Conservation (phyloP, 163 green algal genomes). For the Botryococcus braunii region DNA sequence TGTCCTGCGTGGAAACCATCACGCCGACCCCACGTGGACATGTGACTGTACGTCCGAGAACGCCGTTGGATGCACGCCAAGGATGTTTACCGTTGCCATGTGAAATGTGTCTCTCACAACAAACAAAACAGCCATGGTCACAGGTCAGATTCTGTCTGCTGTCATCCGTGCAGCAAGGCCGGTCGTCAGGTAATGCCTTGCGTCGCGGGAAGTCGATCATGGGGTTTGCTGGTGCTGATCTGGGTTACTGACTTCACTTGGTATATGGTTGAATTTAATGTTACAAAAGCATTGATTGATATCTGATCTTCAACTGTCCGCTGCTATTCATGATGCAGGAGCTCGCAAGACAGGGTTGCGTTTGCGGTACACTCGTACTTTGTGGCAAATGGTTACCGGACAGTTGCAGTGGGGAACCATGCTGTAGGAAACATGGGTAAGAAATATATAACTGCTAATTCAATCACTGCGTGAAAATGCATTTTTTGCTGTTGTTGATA, state of each 20-base stretch:
- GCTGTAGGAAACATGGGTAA: slow-evolving; percentile 18
- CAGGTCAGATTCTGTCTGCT: not conserved
- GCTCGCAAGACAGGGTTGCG: slow-evolving; percentile 31
- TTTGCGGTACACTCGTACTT: slow-evolving; percentile 51
- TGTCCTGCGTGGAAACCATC: too few species aligned
- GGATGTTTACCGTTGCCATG: too few species aligned
- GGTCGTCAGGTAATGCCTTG: not conserved
- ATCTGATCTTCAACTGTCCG: not conserved
- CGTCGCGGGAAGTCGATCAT: too few species aligned
- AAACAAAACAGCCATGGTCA: too few species aligned
- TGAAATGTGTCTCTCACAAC: too few species aligned
- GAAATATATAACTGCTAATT: not conserved
- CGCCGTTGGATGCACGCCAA: too few species aligned
- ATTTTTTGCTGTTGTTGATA: not conserved
- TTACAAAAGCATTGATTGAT: not conserved
- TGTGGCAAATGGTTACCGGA: slow-evolving; percentile 36
- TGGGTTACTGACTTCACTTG: not conserved
- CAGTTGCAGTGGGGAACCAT: slow-evolving; percentile 28
- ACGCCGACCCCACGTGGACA: too few species aligned
- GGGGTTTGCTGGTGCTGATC: not conserved
- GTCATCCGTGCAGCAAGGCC: not conserved
- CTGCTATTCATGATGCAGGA: slow-evolving; percentile 1
- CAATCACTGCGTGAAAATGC: not conserved
- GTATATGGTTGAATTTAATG: not conserved
- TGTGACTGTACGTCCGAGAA: too few species aligned